Evolutionary conservation across 2,329 filamentous ascomycete genomes (phyloP).

Genomic region (Xylaria sp.): DNA sequence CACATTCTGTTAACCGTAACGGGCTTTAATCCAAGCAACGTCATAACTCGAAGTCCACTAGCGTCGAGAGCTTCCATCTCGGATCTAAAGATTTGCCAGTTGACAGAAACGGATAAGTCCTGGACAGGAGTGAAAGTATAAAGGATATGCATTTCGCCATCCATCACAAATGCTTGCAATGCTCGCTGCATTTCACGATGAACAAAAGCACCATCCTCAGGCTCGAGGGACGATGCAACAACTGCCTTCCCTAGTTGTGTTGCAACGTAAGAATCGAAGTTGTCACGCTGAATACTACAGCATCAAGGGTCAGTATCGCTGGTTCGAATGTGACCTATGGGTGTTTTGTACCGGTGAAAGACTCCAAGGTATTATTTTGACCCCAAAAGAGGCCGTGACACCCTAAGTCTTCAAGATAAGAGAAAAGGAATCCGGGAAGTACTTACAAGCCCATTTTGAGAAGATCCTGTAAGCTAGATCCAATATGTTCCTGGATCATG

Average conservation of each 20-base stretch:
- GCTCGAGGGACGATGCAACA: conserved; percentile 77
- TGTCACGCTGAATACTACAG: conserved; percentile 57
- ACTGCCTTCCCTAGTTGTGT: conserved; percentile 76
- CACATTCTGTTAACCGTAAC: conserved; percentile 74
- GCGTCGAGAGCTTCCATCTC: conserved; percentile 78
- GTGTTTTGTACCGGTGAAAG: background rate
- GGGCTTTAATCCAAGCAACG: conserved; percentile 75
- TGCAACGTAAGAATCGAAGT: conserved; percentile 64
- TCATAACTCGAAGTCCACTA: conserved; percentile 74
- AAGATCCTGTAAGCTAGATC: conserved; percentile 69
- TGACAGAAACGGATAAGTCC: conserved; percentile 64
- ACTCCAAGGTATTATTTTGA: background rate
- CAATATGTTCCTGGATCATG: conserved; percentile 64
- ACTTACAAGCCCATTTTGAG: conserved; percentile 60
- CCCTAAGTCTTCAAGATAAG: background rate
- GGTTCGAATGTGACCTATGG: background rate
- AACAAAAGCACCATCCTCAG: conserved; percentile 79
- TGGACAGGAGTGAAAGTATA: conserved; percentile 83
- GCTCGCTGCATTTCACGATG: conserved; percentile 75
- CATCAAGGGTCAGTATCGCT: background rate
- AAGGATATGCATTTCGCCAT: conserved; percentile 76
- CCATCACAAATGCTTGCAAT: conserved; percentile 79
- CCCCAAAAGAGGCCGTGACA: background rate
- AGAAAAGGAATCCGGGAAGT: background rate
- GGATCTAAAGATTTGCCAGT: conserved; percentile 78